Evolutionary conservation across 2,329 filamentous ascomycete species (phyloP), one percentile per base, ranked within the genome.

Genomic region (Alternaria arbusti): DNA sequence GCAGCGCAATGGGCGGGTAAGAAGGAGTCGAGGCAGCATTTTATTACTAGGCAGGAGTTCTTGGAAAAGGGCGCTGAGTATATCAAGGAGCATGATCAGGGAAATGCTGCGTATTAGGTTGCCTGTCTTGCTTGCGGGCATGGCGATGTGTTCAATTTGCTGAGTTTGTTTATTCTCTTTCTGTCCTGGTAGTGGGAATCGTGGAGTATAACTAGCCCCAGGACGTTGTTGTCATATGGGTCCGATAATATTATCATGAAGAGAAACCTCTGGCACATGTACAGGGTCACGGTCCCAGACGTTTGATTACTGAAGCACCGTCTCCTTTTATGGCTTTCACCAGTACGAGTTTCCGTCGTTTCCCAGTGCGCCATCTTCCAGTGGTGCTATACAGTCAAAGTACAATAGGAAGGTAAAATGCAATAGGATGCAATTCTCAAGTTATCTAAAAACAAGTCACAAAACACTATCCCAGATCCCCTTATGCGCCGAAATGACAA

Each of bases 41-140:
- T 89, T 65, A 87, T 99, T 45, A 91, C 90, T 2, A 89, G 87
- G 72, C 90, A 91, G 69, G 96, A 98, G 81, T 99, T 93, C 81
- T 80, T 88, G 71, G 96, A 99, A 84, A 97, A 97, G 84, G 96
- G 96, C 1, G 86, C 89, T 22, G 95, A 98, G 72, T 98, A 98
- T 83, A 87, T 98, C 78, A 97, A 97, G 88, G 94, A 84, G 73
- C 82, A 84, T 70, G 77, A 79, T 59, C 66, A 80, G 64, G 82
- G 82, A 9, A 84, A 84, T 76, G 79, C 80, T 44, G 50, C 61
- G 17, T 68, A 65, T 40, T 68, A 63, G 54, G 17, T 22, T 46
- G 44, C 22, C 20, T 36, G 6, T 36, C 32, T 26, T 44, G 52
- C 32, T 13, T 54, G 52, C 10, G 15, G 17, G 20, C 5, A 15